Base-by-base conservation (phyloP, 2,329 filamentous ascomycete species). In the Elsinoe arachidis region DNA sequence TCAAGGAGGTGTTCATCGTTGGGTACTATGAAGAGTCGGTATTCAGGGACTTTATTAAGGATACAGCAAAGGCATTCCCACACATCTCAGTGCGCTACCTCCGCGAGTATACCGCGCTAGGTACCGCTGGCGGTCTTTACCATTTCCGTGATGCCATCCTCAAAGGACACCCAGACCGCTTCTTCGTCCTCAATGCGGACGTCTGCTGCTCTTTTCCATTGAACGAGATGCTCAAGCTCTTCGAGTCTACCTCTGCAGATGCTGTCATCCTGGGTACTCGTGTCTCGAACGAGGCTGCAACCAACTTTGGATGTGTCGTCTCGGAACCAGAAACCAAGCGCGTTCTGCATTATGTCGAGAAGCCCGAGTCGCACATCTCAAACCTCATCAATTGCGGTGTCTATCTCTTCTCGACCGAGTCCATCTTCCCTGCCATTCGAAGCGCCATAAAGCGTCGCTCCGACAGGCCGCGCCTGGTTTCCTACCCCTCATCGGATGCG, bases 341-440 rank as follows among this genome's bases (percentile, higher is more conserved):
- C 64, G 93, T 99, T 46, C 85, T 97, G 60, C 93, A 99, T 78
- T 97, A 99, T 76, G 93, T 99, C 71, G 93, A 97, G 81, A 97
- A 97, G 79, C 93, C 93, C 63, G 92, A 99, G 74, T 90, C 88
- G 57, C 88, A 95, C 74, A 96, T 99, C 74, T 95, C 88, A 69
- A 96, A 96, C 77, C 80, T 99, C 64, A 99, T 99, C 81, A 99
- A 97, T 80, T 97, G 93, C 74, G 93, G 93, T 67, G 91, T 99
- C 68, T 99, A 97, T 77, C 88, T 97, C 67, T 99, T 99, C 75
- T 83, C 88, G 63, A 93, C 91, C 62, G 90, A 96, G 65, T 89
- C 86, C 73, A 95, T 97, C 77, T 97, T 97, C 82, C 92, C 92
- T 62, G 88, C 89, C 64, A 97, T 99, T 73, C 86, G 86, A 70